Conservation (phyloP, 305 asterid species). For the Fraxinus sp. region DNA sequence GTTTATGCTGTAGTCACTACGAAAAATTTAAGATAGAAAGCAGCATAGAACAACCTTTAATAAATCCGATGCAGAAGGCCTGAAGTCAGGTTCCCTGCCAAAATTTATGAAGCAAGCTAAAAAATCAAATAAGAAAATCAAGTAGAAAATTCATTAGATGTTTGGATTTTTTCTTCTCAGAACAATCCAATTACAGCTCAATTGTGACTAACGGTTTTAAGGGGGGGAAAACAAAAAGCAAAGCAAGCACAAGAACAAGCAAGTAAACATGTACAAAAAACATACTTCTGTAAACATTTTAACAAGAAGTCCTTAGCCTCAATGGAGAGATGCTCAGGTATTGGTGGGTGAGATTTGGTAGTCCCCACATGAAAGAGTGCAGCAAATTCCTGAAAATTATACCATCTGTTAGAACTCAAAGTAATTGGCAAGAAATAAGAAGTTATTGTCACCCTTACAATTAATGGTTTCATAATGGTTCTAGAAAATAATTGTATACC, state of each 20-base stretch:
- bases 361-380: conserved; percentile 84
- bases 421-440: conserved; percentile 1
- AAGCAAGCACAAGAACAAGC: conserved; percentile 12
- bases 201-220: too few species aligned
- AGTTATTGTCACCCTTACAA: conserved; percentile 11
- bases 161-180: not conserved
- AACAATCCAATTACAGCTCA: too few species aligned
- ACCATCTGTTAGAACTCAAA: conserved; percentile 16
- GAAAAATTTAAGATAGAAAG: conserved; percentile 10
- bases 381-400: conserved; percentile 56
- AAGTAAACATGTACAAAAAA: conserved; percentile 11
- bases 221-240: not conserved
- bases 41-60: conserved; percentile 57
- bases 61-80: conserved; percentile 82
- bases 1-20: not conserved
- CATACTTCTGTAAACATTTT: conserved; percentile 89
- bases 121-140: conserved; percentile 7
- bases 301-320: conserved; percentile 87
- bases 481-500: conserved; percentile 35
- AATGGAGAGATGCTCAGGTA: conserved; percentile 74
- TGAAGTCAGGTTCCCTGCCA: conserved; percentile 85
- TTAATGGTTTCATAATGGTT: conserved; percentile 19
- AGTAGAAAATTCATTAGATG: not conserved
- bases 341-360: conserved; percentile 88
- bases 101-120: conserved; percentile 19